These are phyloP conservation scores for Carex myosuroides DNA, from an alignment of 176 grass and related monocot genomes.

Conservation along the genomic window DNA sequence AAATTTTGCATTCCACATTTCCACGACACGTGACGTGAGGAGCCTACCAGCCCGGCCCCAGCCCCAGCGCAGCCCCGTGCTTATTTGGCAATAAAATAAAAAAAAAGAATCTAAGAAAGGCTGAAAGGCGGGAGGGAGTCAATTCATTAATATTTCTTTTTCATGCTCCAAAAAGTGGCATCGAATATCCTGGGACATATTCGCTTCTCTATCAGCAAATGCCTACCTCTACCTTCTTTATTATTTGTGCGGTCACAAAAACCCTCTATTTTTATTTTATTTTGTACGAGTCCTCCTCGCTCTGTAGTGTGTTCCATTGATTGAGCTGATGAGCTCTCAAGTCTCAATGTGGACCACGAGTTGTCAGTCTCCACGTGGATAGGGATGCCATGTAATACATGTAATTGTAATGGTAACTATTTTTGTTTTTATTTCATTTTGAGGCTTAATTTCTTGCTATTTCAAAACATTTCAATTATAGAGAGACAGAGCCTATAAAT, in stretches of 20 bases:
- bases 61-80: too few species aligned
- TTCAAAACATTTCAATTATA: not conserved
- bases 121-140: not conserved
- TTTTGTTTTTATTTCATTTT: too few species aligned
- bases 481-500: not conserved
- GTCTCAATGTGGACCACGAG: not conserved
- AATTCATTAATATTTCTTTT: not conserved
- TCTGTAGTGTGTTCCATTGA: too few species aligned
- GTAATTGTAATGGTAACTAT: too few species aligned
- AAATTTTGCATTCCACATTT: too few species aligned
- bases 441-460: too few species aligned
- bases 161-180: not conserved
- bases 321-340: not conserved
- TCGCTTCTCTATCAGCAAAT: not conserved
- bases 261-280: not conserved
- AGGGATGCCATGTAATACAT: not conserved
- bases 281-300: not conserved
- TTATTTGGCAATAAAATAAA: too few species aligned
- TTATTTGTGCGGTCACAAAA: not conserved
- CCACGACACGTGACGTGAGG: too few species aligned
- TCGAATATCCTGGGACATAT: not conserved
- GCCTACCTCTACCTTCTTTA: not conserved
- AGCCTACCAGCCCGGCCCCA: too few species aligned
- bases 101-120: not conserved
- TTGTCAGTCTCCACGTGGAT: not conserved